Conservation (phyloP, 2,329 filamentous ascomycete species). For the Ophidiomyces ophidiicola region DNA sequence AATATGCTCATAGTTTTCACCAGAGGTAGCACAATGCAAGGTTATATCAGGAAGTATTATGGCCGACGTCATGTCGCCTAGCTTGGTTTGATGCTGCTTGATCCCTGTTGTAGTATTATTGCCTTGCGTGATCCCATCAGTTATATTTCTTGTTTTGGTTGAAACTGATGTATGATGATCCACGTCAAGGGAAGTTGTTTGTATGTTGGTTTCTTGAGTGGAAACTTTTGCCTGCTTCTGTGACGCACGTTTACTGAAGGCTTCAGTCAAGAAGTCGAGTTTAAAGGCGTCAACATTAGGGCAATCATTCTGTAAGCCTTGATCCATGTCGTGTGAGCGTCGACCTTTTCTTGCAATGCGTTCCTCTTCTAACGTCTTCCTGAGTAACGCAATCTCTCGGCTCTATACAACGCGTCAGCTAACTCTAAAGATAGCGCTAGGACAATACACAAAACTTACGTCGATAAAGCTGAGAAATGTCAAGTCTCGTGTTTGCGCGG, state of each 20-base stretch:
- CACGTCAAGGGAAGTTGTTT: neutral
- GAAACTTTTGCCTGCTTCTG: conserved; percentile 20
- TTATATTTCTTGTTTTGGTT: neutral
- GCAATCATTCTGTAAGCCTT: neutral
- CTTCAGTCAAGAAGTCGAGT: neutral
- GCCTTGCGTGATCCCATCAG: neutral
- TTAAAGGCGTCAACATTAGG: conserved; percentile 3
- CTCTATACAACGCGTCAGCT: conserved; percentile 20
- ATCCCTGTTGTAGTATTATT: conserved; percentile 23
- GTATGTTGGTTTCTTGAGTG: neutral
- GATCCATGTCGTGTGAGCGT: neutral
- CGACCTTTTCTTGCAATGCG: conserved; percentile 34
- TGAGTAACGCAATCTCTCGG: conserved; percentile 42
- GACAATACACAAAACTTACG: conserved; percentile 20
- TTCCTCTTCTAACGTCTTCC: conserved; percentile 46
- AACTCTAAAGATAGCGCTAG: neutral
- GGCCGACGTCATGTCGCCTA: conserved; percentile 48
- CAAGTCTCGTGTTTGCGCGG: conserved; percentile 22
- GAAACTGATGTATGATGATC: neutral
- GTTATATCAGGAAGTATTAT: conserved; percentile 55
- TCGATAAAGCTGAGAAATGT: conserved; percentile 47
- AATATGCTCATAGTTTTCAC: conserved; percentile 17
- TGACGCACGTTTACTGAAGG: conserved; percentile 29
- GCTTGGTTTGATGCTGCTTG: conserved; percentile 36
- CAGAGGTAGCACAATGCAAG: conserved; percentile 27